Base-by-base conservation (phyloP, 2,329 filamentous ascomycete species). In the Zopfia rhizophila region DNA sequence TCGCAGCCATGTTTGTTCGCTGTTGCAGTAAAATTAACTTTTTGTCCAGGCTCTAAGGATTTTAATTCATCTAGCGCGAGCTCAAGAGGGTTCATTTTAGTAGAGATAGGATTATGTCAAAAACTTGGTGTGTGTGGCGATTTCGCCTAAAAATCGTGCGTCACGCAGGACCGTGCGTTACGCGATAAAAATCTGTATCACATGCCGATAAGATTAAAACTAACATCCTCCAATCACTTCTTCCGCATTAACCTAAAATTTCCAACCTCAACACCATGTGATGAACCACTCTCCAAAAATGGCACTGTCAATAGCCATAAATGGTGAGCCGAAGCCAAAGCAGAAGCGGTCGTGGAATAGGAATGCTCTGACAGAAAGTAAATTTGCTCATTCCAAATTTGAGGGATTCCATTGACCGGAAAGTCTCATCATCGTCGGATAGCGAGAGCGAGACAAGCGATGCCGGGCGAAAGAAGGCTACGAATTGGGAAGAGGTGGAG, bases 381-480 rank as follows among this genome's bases (percentile, higher is more conserved):
- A 5, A 39, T 17, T 19, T 5, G 7, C n/a, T 2, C n/a, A n/a
- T n/a, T n/a, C n/a, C n/a, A n/a, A n/a, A n/a, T n/a, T 11, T 5
- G 19, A 19, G 4, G 24, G 8, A 3, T 18, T 24, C 16, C 19
- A 33, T 48, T 62, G 35, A 66, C 36, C 16, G 33, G 7, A 31
- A 11, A 53, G 38, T 53, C 28, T 46, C 57, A 56, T 55, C 65
- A 13, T 70, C 66, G 11, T 69, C 66, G 53, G 59, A 66, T 30
- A 61, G 46, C 25, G 52, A 52, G 8, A 58, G 61, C 51, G 65
- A 66, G 28, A 69, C n/a, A n/a, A n/a, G 64, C 56, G 63, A 64
- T 48, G 57, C 49, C 13, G 45, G n/a, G n/a, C n/a, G 54, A 7
- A 49, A 38, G 10, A 45, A 53, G 31, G 36, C 11, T 17, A 55